Conservation (phyloP, 306 rosid genomes). For the Glycyrrhiza uralensis region DNA sequence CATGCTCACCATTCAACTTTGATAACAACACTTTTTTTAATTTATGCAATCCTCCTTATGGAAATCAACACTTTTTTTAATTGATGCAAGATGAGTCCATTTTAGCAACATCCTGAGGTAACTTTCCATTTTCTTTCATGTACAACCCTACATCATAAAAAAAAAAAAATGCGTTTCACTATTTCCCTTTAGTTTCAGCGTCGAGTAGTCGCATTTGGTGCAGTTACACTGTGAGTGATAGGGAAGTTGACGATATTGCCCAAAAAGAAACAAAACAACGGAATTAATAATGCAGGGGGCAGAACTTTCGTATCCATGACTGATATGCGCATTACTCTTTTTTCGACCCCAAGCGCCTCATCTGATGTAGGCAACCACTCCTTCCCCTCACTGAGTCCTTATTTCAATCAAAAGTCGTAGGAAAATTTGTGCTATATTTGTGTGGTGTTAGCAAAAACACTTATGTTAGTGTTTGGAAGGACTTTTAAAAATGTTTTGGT, state of each 20-base stretch:
- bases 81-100: neutral
- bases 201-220: constrained; percentile 44
- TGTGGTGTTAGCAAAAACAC: too few species aligned
- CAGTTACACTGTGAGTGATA: neutral
- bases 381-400: too few species aligned
- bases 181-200: constrained; percentile 12
- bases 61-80: neutral
- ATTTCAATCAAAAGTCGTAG: too few species aligned
- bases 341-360: too few species aligned
- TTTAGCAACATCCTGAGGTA: neutral
- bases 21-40: neutral
- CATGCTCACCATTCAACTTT: neutral
- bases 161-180: constrained; percentile 17
- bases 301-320: too few species aligned
- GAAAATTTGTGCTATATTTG: too few species aligned
- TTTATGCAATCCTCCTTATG: neutral
- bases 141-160: neutral
- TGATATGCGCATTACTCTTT: too few species aligned
- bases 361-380: too few species aligned
- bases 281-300: too few species aligned
- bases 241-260: constrained; percentile 30
- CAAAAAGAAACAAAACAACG: too few species aligned
- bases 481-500: too few species aligned
- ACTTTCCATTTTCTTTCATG: neutral
- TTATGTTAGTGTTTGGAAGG: too few species aligned